These are phyloP conservation scores for Elongisporangium prolatum DNA, from an alignment of 352 stramenopile species.

Conservation along the genomic window DNA sequence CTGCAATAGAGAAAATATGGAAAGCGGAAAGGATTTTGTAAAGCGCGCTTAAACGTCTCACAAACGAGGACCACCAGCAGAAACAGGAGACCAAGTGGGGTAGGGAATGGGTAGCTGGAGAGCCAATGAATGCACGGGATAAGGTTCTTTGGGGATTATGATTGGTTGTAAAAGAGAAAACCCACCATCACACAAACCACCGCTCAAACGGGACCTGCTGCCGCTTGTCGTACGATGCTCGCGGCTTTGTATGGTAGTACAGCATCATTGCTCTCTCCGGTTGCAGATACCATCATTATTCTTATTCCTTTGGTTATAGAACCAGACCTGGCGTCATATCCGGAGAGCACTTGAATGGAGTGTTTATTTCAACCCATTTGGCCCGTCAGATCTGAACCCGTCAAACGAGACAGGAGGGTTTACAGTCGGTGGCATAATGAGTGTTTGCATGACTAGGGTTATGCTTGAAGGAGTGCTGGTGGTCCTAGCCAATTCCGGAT, in stretches of 20 bases:
- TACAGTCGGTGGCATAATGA: neutral
- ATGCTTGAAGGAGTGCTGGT: slow-evolving; percentile 2
- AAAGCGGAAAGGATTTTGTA: neutral
- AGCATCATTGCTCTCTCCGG: too few species aligned
- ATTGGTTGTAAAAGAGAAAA: neutral
- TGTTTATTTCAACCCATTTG: neutral
- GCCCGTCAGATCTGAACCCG: neutral
- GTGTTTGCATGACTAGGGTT: neutral
- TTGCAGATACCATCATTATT: too few species aligned
- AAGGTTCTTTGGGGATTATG: neutral
- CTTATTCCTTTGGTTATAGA: neutral
- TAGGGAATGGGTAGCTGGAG: neutral
- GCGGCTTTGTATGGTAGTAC: too few species aligned
- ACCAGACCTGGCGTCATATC: neutral
- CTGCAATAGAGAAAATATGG: neutral
- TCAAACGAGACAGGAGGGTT: neutral
- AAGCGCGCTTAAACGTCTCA: neutral
- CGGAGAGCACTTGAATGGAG: neutral
- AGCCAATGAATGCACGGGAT: neutral
- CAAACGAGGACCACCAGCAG: neutral
- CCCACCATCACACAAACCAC: neutral
- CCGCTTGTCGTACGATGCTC: neutral
- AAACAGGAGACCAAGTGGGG: neutral
- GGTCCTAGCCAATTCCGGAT: neutral
- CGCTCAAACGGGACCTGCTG: neutral